These are phyloP conservation scores for Durotheca rogersii DNA, from an alignment of 495 filamentous ascomycete genomes.

Conservation along the genomic window DNA sequence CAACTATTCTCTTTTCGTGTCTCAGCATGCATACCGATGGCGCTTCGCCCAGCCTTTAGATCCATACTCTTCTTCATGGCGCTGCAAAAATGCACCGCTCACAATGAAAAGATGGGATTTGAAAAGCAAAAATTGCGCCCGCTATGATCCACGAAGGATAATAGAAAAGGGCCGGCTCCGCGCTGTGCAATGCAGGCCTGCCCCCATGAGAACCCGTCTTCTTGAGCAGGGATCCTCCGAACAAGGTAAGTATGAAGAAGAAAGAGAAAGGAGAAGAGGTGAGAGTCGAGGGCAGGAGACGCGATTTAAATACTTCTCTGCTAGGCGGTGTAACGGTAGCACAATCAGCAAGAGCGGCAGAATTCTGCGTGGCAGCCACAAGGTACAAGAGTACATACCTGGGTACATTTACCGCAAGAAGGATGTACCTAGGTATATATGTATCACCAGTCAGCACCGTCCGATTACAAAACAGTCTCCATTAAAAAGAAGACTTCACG, in stretches of 20 bases:
- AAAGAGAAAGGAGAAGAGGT: conserved; percentile 28
- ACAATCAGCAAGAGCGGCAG: too few relatives aligned
- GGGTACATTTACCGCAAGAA: too few relatives aligned
- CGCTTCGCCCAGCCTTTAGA: too few relatives aligned
- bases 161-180: conserved; percentile 65
- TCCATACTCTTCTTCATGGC: conserved; percentile 23
- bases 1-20: too few relatives aligned
- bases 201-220: conserved; percentile 58
- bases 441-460: too few relatives aligned
- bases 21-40: too few relatives aligned
- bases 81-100: conserved; percentile 20
- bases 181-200: conserved; percentile 80
- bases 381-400: too few relatives aligned
- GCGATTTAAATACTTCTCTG: neutral
- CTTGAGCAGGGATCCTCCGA: conserved; percentile 62
- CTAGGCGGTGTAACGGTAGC: conserved; percentile 9
- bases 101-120: conserved; percentile 17
- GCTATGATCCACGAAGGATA: conserved; percentile 67
- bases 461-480: too few relatives aligned
- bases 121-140: conserved; percentile 34
- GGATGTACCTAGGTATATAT: too few relatives aligned
- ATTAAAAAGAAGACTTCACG: too few relatives aligned
- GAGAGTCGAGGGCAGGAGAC: neutral
- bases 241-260: conserved; percentile 77
- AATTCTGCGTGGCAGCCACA: too few relatives aligned